Base-by-base conservation (phyloP, 139 green algal species). In the Yamagishiella unicocca region DNA sequence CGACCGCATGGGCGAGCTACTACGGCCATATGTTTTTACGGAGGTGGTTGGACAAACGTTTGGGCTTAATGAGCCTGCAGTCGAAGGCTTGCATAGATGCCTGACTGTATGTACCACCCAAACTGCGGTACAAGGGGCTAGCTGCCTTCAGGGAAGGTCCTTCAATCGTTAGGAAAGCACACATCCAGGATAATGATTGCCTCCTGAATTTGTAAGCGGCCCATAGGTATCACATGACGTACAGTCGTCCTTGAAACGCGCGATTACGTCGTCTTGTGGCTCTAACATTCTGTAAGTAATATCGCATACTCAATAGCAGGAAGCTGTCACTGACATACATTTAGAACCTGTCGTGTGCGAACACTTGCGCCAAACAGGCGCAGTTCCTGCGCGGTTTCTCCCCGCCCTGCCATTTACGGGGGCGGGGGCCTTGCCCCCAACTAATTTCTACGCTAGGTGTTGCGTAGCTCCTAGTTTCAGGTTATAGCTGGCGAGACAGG, bases 351-450 rank as follows among this genome's bases (percentile, higher is more conserved):
- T n/a, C 24, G 58, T 9, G 17, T 67, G 58, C 14, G 17, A n/a
- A n/a, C n/a, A n/a, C n/a, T n/a, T n/a, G 50, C 12, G 12, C 50
- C 50, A 58, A 25, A 58, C 50, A 58, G 50, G 12, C 50, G 12
- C 12, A 17, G 12, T 58, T 58, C 17, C 50, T 58, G 17, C 50
- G 50, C 50, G 50, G 58, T 67, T 72, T 72, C 64, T 72, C n/a
- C 64, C n/a, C 64, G 29, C 64, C 64, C 22, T 72, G 64, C 64
- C 64, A 72, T 29, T 40, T 43, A 72, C n/a, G 64, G 64, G 64
- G 64, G n/a, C 31, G 64, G 31, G 31, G 64, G n/a, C 64, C 64
- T n/a, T 67, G 58, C 58, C 58, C 58, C 58, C 58, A 27, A 35
- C 22, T n/a, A 29, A 25, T 58, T 58, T 25, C 14, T 58, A 12